Percentiles rank a stretch among this genome's conserved stretches.
phyloP scores from a whole-genome alignment of 2,329 filamentous ascomycete species.

The Cladosporium oxysporum region DNA sequence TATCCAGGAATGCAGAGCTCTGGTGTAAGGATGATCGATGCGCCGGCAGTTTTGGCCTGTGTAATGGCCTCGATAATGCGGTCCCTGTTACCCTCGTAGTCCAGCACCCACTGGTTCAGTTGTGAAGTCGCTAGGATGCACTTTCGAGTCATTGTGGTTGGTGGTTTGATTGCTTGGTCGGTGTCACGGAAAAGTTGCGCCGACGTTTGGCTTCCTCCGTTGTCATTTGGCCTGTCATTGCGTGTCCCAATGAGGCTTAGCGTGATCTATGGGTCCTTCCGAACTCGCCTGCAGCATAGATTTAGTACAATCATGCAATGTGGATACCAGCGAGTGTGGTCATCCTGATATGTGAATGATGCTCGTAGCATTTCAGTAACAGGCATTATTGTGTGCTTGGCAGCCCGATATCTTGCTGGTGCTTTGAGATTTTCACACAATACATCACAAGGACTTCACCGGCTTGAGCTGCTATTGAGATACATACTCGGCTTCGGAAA shows the following conservation, averaged over 20 bases:
- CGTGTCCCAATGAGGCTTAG: neutral
- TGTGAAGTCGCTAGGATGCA: constrained; percentile 47
- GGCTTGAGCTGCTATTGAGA: neutral
- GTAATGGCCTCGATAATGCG: constrained; percentile 65
- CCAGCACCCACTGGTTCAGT: constrained; percentile 53
- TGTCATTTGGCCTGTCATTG: neutral
- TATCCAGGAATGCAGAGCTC: constrained; percentile 61
- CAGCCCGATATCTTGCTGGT: neutral
- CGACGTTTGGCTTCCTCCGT: constrained; percentile 14
- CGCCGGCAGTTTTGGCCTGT: constrained; percentile 60
- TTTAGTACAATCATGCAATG: neutral
- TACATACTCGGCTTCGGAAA: neutral
- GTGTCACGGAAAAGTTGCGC: constrained; percentile 14
- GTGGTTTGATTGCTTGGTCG: constrained; percentile 10
- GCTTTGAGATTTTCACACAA: neutral
- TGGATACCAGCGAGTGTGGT: neutral
- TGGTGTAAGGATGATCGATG: constrained; percentile 56
- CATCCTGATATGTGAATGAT: neutral
- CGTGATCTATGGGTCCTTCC: neutral
- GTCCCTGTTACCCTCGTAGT: constrained; percentile 64
- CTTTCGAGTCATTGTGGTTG: constrained; percentile 33
- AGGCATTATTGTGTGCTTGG: neutral
- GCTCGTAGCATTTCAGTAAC: neutral
- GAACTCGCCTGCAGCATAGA: neutral
- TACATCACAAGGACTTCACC: neutral